These are phyloP conservation scores for Xylaria venustula DNA, from an alignment of 495 filamentous ascomycete genomes.

Conservation along the genomic window DNA sequence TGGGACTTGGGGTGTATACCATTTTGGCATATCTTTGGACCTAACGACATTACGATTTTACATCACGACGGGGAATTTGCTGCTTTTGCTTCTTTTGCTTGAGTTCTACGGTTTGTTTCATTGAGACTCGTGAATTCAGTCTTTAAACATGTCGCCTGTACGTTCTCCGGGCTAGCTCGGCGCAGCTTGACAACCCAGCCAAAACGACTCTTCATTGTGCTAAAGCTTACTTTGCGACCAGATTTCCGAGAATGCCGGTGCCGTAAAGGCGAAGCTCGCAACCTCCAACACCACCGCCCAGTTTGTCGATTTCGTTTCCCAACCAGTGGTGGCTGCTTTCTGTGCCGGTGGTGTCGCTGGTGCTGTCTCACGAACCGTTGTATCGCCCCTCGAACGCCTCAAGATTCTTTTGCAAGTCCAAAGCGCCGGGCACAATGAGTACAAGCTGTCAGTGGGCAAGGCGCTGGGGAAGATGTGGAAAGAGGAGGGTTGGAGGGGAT, in stretches of 20 bases:
- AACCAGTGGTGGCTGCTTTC: conserved; percentile 88
- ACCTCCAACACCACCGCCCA: conserved; percentile 21
- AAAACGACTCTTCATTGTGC: conserved; percentile 9
- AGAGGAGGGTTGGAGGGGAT: conserved; percentile 93
- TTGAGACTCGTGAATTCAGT: background rate
- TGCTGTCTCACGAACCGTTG: conserved; percentile 94
- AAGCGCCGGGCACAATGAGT: conserved; percentile 84
- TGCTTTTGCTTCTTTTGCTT: no score
- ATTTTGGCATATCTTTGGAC: no score
- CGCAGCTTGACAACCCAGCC: background rate
- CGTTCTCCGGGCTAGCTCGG: conserved; percentile 13
- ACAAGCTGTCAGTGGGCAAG: conserved; percentile 85
- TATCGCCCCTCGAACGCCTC: conserved; percentile 89
- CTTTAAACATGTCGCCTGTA: conserved; percentile 35
- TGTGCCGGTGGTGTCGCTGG: conserved; percentile 94
- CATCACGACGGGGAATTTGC: conserved; percentile 7
- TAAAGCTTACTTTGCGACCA: conserved; percentile 19
- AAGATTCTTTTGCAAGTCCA: conserved; percentile 98
- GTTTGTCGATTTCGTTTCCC: conserved; percentile 54
- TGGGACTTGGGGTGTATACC: background rate
- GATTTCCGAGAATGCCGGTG: conserved; percentile 21
- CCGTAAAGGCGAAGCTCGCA: conserved; percentile 25
- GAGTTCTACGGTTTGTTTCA: no score
- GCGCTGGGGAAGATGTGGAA: conserved; percentile 91
- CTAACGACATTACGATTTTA: conserved; percentile 10